Evolutionary conservation across 164 flowering plant species (phyloP).

Genomic region (Buxus sempervirens): DNA sequence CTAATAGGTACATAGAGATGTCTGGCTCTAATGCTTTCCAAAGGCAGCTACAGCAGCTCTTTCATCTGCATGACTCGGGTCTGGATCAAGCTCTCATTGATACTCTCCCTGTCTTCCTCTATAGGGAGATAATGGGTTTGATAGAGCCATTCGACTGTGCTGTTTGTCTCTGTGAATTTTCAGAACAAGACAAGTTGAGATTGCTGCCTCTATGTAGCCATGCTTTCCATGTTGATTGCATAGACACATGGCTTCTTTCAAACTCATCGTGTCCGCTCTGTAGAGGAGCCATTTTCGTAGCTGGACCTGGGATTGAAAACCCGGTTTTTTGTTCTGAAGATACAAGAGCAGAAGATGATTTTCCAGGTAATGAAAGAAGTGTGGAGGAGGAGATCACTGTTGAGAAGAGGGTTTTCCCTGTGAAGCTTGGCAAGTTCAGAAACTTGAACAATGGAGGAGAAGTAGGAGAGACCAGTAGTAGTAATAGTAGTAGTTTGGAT

Average conservation of each 20-base stretch:
- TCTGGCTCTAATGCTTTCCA: slow-evolving; percentile 42
- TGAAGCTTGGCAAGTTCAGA: slow-evolving; percentile 60
- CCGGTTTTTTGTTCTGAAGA: slow-evolving; percentile 38
- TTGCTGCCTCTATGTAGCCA: slow-evolving; percentile 65
- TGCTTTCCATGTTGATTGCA: slow-evolving; percentile 69
- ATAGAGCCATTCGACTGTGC: slow-evolving; percentile 74
- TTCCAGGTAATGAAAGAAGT: slow-evolving; percentile 18
- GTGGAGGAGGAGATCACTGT: slow-evolving; percentile 16
- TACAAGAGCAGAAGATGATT: slow-evolving; percentile 28
- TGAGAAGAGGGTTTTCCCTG: slow-evolving; percentile 53
- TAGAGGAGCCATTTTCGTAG: slow-evolving; percentile 42
- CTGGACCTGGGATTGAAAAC: slow-evolving; percentile 37
- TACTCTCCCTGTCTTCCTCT: slow-evolving; percentile 57
- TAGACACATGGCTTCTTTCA: slow-evolving; percentile 66
- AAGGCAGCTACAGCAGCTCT: slow-evolving; percentile 62
- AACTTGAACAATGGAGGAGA: slow-evolving; percentile 27
- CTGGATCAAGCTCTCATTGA: slow-evolving; percentile 61
- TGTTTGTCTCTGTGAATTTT: slow-evolving; percentile 65
- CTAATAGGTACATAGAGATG: slow-evolving; percentile 38
- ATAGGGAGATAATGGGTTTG: slow-evolving; percentile 49
- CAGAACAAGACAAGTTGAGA: slow-evolving; percentile 48
- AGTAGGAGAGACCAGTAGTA: slow-evolving; percentile 50
- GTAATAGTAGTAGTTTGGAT: slow-evolving; percentile 55
- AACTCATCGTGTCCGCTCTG: slow-evolving; percentile 75
- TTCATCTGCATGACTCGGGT: slow-evolving; percentile 68